A percentile compares a stretch with the other conserved stretches of the same genome.
phyloP scores from a whole-genome alignment of 805 yeast genomes.

The Saturnispora hagleri region DNA sequence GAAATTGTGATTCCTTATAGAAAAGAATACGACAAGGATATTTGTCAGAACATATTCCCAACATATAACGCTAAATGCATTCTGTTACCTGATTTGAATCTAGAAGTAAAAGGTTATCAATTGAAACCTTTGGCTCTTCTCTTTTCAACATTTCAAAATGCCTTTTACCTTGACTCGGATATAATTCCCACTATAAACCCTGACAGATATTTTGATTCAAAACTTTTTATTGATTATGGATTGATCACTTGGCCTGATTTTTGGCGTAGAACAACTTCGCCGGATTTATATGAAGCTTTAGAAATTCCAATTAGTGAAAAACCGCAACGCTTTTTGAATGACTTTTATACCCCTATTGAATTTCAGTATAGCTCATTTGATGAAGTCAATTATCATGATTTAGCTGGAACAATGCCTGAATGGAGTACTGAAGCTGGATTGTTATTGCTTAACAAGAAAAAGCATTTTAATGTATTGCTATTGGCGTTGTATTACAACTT shows the following conservation, averaged over 20 bases:
- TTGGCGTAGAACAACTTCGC: constrained; percentile 64
- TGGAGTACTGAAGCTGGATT: constrained; percentile 64
- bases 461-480: constrained; percentile 48
- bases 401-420: constrained; percentile 56
- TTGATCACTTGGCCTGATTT: constrained; percentile 69
- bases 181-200: constrained; percentile 36
- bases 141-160: constrained; percentile 38
- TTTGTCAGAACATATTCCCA: constrained; percentile 33
- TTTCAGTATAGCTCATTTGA: constrained; percentile 20
- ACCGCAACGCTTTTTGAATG: constrained; percentile 20
- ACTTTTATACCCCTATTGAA: constrained; percentile 18
- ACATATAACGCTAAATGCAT: constrained; percentile 34
- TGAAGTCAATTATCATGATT: constrained; percentile 44
- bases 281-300: constrained; percentile 38
- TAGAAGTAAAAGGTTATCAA: constrained; percentile 29
- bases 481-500: constrained; percentile 57
- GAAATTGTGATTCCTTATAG: constrained; percentile 16
- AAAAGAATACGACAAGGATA: constrained; percentile 10
- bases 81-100: constrained; percentile 26
- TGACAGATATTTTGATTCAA: constrained; percentile 26
- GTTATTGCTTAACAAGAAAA: constrained; percentile 43
- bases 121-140: constrained; percentile 35
- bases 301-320: constrained; percentile 25
- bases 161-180: constrained; percentile 39
- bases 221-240: constrained; percentile 40